Evolutionary conservation across 2,329 filamentous ascomycete genomes (phyloP).

Genomic region (Cryphonectria naterciae): DNA sequence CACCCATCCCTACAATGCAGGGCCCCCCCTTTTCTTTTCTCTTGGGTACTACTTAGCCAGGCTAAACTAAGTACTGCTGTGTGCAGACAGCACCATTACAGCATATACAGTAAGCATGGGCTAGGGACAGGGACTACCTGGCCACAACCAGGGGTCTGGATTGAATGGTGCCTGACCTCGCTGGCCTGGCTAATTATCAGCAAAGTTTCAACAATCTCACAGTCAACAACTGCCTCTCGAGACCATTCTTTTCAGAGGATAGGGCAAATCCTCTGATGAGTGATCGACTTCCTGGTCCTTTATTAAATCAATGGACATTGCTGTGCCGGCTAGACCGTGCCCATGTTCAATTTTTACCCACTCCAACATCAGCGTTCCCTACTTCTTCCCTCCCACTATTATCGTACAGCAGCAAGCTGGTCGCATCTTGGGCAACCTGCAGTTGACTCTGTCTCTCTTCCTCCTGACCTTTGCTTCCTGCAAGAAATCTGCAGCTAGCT

Average conservation of each 20-base stretch:
- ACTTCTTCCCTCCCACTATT: not conserved
- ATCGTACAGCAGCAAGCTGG: not conserved
- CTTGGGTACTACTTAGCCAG: too few relatives aligned
- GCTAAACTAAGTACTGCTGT: not conserved
- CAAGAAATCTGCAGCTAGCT: slow-evolving; percentile 19
- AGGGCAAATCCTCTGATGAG: slow-evolving; percentile 8
- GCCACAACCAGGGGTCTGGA: slow-evolving; percentile 4
- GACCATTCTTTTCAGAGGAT: not conserved
- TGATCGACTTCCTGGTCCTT: not conserved
- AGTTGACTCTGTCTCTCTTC: not conserved
- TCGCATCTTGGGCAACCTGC: not conserved
- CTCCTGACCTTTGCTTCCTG: slow-evolving; percentile 25
- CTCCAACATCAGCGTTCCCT: too few relatives aligned
- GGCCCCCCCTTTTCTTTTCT: not conserved
- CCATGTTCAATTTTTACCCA: not conserved
- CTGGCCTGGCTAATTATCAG: not conserved
- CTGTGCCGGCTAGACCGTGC: not conserved
- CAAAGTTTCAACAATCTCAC: not conserved
- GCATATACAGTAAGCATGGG: not conserved
- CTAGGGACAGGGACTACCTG: slow-evolving; percentile 1
- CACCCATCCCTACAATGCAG: not conserved
- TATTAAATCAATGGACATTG: not conserved
- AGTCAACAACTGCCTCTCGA: not conserved
- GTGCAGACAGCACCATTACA: not conserved
- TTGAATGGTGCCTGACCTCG: not conserved